These are phyloP conservation scores for Nepenthes gracilis DNA, from an alignment of 148 eudicot species.

Conservation along the genomic window DNA sequence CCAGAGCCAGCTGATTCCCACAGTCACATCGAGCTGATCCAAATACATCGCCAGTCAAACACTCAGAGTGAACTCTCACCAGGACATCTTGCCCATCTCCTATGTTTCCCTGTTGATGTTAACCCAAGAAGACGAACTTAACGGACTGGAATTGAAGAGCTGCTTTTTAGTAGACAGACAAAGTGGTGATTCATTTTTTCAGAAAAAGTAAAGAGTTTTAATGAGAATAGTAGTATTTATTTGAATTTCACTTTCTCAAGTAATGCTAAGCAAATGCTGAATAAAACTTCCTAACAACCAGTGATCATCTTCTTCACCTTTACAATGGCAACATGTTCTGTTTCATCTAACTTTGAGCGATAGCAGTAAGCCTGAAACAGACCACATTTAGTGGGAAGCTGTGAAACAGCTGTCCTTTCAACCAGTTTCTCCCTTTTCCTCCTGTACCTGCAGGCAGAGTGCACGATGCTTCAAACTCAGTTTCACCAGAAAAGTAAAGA, in stretches of 20 bases:
- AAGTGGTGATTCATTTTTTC: neutral
- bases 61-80: constrained; percentile 94
- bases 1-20: constrained; percentile 71
- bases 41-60: constrained; percentile 90
- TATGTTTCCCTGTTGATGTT: constrained; percentile 45
- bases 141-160: neutral
- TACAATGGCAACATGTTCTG: constrained; percentile 68
- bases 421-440: constrained; percentile 86
- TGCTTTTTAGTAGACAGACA: neutral
- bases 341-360: constrained; percentile 66
- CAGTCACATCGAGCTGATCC: constrained; percentile 93
- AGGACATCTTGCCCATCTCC: constrained; percentile 74
- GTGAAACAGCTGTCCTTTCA: constrained; percentile 54
- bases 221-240: too few species aligned
- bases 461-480: neutral
- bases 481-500: neutral
- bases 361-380: constrained; percentile 60
- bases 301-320: constrained; percentile 33
- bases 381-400: constrained; percentile 78
- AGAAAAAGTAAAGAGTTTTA: too few species aligned
- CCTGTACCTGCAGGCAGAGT: constrained; percentile 41
- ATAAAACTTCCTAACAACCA: neutral
- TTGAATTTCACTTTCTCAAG: too few species aligned
- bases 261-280: neutral
- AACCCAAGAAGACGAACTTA: neutral